Evolutionary conservation across 345 rosid genomes (phyloP), one percentile per base, ranked within the genome.

Genomic region (Gossypium mustelinum): DNA sequence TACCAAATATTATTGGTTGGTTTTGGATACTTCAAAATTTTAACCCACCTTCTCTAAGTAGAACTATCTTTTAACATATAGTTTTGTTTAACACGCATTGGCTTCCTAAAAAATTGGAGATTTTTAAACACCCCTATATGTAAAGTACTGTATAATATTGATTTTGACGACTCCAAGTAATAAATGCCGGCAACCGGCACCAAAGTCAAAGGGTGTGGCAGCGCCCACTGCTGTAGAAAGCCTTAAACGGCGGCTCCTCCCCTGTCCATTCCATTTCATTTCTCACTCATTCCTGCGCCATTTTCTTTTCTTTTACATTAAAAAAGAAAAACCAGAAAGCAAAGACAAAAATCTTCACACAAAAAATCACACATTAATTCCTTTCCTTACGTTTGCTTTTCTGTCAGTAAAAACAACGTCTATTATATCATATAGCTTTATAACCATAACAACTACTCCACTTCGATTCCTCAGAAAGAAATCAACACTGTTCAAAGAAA

Each of bases 301-400:
- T 52, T 60, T 60, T 13, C 64, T 60, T 60, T 60, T 60, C 41
- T 60, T 60, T 27, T 60, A 60, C 41, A 60, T 25, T 60, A 60
- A 25, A 60, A 60, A 57, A 25, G 41, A 34, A 34, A 25, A 22
- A 27, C 7, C 64, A 60, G 39, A 60, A 60, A 39, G n/a, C 70
- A 66, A 18, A 63, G 41, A 34, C 13, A 63, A 10, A 43, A 43
- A 64, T 18, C 22, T 16, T 2, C 20, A 7, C 3, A 6, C 20
- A 64, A 3, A n/a, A n/a, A 41, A 34, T 3, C 18, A 27, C 43
- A 27, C 65, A 25, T 61, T 0, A 56, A 56, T 43, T 11, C 29
- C 51, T 43, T 67, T 11, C 20, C 11, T 9, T 25, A 18, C 54
- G 39, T 45, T 45, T 45, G 70, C 55, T 67, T 45, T 67, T 11